A percentile compares a stretch with the other conserved stretches of the same genome.
Conservation (phyloP, 306 rosid genomes). For the Dalbergia cochinchinensis region DNA sequence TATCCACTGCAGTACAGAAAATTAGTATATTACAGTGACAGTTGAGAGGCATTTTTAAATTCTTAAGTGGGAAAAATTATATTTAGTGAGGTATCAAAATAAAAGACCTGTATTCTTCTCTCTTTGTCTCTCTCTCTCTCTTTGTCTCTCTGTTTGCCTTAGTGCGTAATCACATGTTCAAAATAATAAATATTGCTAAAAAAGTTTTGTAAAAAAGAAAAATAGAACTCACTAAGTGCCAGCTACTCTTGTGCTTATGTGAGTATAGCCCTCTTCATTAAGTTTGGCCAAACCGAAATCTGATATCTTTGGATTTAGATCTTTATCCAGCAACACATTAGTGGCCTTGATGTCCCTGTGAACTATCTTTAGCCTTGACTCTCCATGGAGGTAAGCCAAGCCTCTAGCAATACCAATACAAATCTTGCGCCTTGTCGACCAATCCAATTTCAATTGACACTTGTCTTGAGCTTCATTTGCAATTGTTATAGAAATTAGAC, state of each 20-base stretch:
- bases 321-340: constrained; percentile 76
- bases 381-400: constrained; percentile 83
- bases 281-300: constrained; percentile 87
- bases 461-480: constrained; percentile 49
- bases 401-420: constrained; percentile 79
- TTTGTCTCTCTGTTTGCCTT: not conserved
- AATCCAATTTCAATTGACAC: constrained; percentile 54
- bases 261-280: constrained; percentile 71
- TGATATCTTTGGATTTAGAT: constrained; percentile 74
- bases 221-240: constrained; percentile 68
- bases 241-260: constrained; percentile 72
- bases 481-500: constrained; percentile 21
- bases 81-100: not conserved
- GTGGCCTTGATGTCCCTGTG: constrained; percentile 87
- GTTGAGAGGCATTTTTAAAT: not conserved
- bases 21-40: not conserved
- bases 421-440: constrained; percentile 73
- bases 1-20: constrained; percentile 55
- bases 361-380: constrained; percentile 78
- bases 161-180: not conserved
- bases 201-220: not conserved
- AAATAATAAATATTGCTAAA: constrained; percentile 5
- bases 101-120: too few relatives aligned
- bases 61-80: not conserved
- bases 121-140: too few relatives aligned